phyloP scores from a whole-genome alignment of 257 asterid species.

The Solanum piurae region DNA sequence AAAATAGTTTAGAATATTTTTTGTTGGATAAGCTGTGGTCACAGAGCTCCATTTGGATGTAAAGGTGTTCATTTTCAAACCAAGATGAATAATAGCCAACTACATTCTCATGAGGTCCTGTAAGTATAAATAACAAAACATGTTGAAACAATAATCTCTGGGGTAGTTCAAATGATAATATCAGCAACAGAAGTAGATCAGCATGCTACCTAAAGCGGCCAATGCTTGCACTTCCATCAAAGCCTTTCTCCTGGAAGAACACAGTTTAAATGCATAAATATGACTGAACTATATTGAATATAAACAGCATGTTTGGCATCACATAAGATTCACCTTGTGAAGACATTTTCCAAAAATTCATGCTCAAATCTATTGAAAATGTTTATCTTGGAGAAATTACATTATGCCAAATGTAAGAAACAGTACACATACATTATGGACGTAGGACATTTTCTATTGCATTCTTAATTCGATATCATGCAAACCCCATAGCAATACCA shows the following conservation, averaged over 20 bases:
- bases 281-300: background rate
- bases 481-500: background rate
- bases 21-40: slow-evolving; percentile 63
- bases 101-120: slow-evolving; percentile 78
- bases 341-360: background rate
- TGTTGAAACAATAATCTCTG: background rate
- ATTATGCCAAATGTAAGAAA: background rate
- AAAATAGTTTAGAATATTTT: slow-evolving; percentile 26
- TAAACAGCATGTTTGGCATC: background rate
- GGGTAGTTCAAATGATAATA: background rate
- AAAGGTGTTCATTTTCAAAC: slow-evolving; percentile 84
- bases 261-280: background rate
- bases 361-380: background rate
- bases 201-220: slow-evolving; percentile 66
- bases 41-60: slow-evolving; percentile 91
- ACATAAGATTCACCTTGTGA: background rate
- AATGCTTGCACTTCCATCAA: slow-evolving; percentile 97
- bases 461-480: background rate
- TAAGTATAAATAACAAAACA: slow-evolving; percentile 4
- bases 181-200: background rate
- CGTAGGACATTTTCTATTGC: background rate
- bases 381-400: background rate
- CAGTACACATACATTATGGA: background rate
- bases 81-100: slow-evolving; percentile 81
- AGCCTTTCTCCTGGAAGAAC: slow-evolving; percentile 64